Percentiles rank a stretch among this genome's conserved stretches.
These are phyloP conservation scores for Myrmaecium sp. DNA, from an alignment of 2,329 filamentous ascomycete genomes.

Conservation along the genomic window DNA sequence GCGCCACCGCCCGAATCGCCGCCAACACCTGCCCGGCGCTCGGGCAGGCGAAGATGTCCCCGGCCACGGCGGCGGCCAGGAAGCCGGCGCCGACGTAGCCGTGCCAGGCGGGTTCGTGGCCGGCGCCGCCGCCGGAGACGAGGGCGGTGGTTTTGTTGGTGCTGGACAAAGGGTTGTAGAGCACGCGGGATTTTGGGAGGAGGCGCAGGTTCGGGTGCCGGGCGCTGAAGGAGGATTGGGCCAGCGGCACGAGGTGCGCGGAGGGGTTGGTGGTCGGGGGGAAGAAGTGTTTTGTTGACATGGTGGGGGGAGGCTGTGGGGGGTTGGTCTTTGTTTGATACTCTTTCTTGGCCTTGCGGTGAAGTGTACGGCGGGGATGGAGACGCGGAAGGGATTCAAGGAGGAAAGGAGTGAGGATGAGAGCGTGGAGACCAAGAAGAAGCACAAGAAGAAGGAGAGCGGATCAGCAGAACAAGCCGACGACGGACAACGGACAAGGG, in stretches of 20 bases:
- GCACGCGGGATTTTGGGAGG: too few relatives aligned
- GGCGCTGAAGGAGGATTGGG: slow-evolving; percentile 29
- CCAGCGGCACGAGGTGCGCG: slow-evolving; percentile 32
- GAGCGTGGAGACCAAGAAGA: too few relatives aligned
- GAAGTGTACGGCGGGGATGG: too few relatives aligned
- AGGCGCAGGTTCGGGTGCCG: slow-evolving; percentile 26
- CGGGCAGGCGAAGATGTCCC: slow-evolving; percentile 32
- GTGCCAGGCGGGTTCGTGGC: slow-evolving; percentile 32
- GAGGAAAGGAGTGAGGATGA: too few relatives aligned
- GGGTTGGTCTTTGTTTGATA: too few relatives aligned
- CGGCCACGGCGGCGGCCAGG: slow-evolving; percentile 30
- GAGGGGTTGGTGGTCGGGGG: slow-evolving; percentile 30
- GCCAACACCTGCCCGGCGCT: slow-evolving; percentile 33
- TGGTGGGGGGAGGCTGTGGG: slow-evolving; percentile 10
- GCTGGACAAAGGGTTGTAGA: too few relatives aligned
- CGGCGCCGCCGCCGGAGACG: slow-evolving; percentile 30
- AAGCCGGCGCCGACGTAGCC: slow-evolving; percentile 33
- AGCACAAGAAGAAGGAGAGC: too few relatives aligned
- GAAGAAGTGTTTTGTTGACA: slow-evolving; percentile 40
- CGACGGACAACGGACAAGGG: too few relatives aligned
- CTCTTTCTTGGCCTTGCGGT: too few relatives aligned
- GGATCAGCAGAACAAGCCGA: too few relatives aligned
- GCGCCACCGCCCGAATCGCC: slow-evolving; percentile 28
- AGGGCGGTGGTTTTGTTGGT: slow-evolving; percentile 27
- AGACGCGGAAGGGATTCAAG: too few relatives aligned